Percentiles rank a stretch among this genome's conserved stretches.
These are phyloP conservation scores for Corylus americana DNA, from an alignment of 306 rosid species.

Conservation along the genomic window DNA sequence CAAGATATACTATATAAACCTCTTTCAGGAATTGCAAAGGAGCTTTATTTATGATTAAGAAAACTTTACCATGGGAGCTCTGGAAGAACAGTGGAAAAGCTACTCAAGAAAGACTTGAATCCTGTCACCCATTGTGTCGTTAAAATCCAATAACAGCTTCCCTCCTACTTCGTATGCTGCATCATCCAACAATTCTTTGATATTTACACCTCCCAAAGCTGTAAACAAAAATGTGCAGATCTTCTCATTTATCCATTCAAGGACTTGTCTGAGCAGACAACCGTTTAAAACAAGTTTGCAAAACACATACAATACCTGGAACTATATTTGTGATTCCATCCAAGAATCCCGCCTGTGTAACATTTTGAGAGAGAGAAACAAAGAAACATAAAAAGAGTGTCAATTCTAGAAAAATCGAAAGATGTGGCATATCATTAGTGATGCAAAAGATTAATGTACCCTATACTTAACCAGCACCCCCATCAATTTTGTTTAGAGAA, in stretches of 20 bases:
- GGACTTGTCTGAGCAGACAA: conserved; percentile 6
- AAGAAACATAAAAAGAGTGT: conserved; percentile 1
- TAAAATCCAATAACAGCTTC: conserved; percentile 68
- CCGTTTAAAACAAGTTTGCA: conserved; percentile 15
- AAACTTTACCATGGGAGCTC: neutral
- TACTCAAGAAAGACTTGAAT: conserved; percentile 86
- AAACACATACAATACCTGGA: conserved; percentile 63
- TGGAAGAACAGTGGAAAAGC: conserved; percentile 10
- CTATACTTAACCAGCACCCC: no score
- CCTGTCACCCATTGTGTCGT: conserved; percentile 81
- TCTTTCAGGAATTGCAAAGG: neutral
- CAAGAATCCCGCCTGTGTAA: conserved; percentile 90
- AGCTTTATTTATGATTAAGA: neutral
- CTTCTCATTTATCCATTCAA: conserved; percentile 18
- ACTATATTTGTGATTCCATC: conserved; percentile 84
- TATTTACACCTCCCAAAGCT: conserved; percentile 87
- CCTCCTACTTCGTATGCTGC: conserved; percentile 85
- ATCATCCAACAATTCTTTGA: conserved; percentile 76
- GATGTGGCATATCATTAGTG: conserved; percentile 5
- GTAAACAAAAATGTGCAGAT: conserved; percentile 22
- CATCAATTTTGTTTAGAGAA: no score
- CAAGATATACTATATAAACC: neutral
- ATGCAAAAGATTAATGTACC: neutral
- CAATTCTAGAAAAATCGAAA: neutral
- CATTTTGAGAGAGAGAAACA: conserved; percentile 17